Evolutionary conservation across 768 basidiomycete species (phyloP), one percentile per base, ranked within the genome.

Genomic region (Chiua virens): DNA sequence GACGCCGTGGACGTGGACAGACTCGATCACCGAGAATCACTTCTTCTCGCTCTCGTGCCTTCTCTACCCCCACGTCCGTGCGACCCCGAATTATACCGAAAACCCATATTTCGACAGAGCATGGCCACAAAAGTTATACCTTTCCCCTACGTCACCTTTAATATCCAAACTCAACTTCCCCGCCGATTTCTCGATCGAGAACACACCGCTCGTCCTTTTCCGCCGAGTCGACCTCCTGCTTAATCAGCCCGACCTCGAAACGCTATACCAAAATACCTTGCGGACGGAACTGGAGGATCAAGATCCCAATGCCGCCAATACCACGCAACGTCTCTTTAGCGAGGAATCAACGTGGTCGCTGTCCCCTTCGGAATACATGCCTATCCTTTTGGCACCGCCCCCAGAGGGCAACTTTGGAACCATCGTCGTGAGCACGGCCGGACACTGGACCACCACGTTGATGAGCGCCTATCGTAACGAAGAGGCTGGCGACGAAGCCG

Each of bases 31-130:
- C 2, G 86, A 88, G 61, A 82, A 81, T 55, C 85, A 87, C 63
- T 87, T 87, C 72, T 87, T 86, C 65, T 86, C 86, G 6, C 62
- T 87, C 1, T 86, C 85, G 0, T 87, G 86, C 59, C 58, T 79
- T 37, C 73, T 87, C 4, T 81, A 80, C 64, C 84, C 85, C 0
- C 83, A 87, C 59, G 85, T 87, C 34, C 74, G 75, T 32, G 85
- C 85, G 1, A 83, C 79, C 3, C 86, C 86, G 1, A 75, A 81
- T 55, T 86, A 85, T 55, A 76, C 72, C 36, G 71, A 71, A 30
- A 77, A 77, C 49, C 70, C 75, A 0, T 74, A 73, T 57, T 86
- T 78, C 55, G 85, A 87, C 62, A 77, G 84, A 39, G 81, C 74
- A 0, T 85, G 81, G 82, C 77, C 82, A 8, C 85, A 87, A 55